phyloP scores from a whole-genome alignment of 2,329 filamentous ascomycete genomes.

The Anthostomella pinea region DNA sequence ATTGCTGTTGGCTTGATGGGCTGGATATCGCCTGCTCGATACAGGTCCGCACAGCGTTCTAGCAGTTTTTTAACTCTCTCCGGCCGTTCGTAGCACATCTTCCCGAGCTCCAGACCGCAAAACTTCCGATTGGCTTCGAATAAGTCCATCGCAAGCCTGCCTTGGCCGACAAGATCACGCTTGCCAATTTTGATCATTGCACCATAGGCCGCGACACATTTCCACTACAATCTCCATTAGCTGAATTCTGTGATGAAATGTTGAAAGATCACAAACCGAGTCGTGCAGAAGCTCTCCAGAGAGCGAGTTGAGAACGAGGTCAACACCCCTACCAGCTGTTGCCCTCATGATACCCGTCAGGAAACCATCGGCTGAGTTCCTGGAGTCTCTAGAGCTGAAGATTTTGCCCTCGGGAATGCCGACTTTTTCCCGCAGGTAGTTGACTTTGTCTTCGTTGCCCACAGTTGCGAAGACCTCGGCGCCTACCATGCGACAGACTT shows the following conservation, averaged over 20 bases:
- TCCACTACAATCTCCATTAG: no score
- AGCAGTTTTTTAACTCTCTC: constrained; percentile 3
- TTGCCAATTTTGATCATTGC: constrained; percentile 27
- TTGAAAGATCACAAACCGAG: constrained; percentile 3
- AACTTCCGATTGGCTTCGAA: constrained; percentile 16
- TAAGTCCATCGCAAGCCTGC: constrained; percentile 7
- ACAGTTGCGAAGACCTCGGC: constrained; percentile 11
- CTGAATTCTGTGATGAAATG: no score
- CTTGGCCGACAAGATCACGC: constrained; percentile 9
- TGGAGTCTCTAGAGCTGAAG: constrained; percentile 8
- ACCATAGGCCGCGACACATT: constrained; percentile 12
- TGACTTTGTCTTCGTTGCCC: constrained; percentile 6
- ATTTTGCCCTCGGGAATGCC: constrained; percentile 4
- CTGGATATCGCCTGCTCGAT: constrained; percentile 3
- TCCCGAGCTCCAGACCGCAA: constrained; percentile 6
- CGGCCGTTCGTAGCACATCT: constrained; percentile 1
- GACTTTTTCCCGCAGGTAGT: constrained; percentile 6
- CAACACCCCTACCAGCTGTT: constrained; percentile 7
- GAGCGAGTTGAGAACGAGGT: constrained; percentile 11
- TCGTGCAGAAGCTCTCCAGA: constrained; percentile 11
- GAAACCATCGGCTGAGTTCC: no score
- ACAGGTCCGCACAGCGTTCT: constrained; percentile 3
- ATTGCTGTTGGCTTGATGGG: constrained; percentile 3
- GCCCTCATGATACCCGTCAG: constrained; percentile 5
- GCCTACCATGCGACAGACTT: constrained; percentile 9